Evolutionary conservation across 2,329 filamentous ascomycete genomes (phyloP).

Genomic region (Nannizziopsis arthrosporioides): DNA sequence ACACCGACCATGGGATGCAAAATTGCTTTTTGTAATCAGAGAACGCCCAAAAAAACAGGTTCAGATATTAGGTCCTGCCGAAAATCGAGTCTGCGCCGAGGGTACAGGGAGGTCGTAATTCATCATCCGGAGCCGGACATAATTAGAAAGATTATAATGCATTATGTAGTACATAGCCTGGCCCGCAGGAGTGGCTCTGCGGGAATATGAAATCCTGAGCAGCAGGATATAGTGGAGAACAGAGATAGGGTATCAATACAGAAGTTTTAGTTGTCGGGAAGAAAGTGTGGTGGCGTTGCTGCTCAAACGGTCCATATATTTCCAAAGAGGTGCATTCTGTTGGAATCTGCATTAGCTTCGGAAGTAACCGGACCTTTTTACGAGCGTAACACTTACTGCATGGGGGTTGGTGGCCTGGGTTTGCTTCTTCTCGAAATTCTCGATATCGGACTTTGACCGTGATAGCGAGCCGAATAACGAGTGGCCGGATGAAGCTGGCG

Average conservation of each 20-base stretch:
- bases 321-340: conserved; percentile 2
- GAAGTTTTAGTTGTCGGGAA: conserved; percentile 2
- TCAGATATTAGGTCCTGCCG: too few relatives aligned
- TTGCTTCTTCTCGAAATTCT: not conserved
- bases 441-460: not conserved
- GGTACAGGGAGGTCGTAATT: too few relatives aligned
- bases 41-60: too few relatives aligned
- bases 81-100: too few relatives aligned
- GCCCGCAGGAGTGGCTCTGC: too few relatives aligned
- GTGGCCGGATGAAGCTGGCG: not conserved
- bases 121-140: too few relatives aligned
- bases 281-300: conserved; percentile 5
- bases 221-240: not conserved
- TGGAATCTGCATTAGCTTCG: not conserved
- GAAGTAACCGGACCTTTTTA: not conserved
- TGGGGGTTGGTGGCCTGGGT: not conserved
- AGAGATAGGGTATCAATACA: not conserved
- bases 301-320: conserved; percentile 10
- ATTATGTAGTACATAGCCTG: too few relatives aligned
- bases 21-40: too few relatives aligned
- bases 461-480: conserved; percentile 1
- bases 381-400: not conserved
- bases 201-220: not conserved
- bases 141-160: too few relatives aligned
- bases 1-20: too few relatives aligned